phyloP scores from a whole-genome alignment of 495 filamentous ascomycete genomes.

The Apodospora peruviana region DNA sequence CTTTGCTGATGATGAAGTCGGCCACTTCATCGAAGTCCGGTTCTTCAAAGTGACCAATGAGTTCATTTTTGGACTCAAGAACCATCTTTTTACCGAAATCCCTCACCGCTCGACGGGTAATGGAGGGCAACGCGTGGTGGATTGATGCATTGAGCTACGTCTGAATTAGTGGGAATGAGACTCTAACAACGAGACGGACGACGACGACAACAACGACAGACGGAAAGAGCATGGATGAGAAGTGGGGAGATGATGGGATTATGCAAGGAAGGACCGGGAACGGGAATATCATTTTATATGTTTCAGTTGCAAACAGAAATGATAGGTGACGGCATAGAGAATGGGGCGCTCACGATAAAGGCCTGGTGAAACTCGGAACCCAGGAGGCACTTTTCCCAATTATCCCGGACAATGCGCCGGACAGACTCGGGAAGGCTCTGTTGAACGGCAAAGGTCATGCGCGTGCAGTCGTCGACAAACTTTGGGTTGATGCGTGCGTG shows the following conservation, averaged over 20 bases:
- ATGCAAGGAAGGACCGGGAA: background rate
- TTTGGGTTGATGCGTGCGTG: constrained; percentile 31
- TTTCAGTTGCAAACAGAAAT: background rate
- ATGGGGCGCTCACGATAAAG: constrained; percentile 38
- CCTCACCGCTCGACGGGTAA: constrained; percentile 34
- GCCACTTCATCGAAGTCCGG: constrained; percentile 35
- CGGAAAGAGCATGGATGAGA: background rate
- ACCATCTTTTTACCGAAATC: constrained; percentile 44
- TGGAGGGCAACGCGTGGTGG: constrained; percentile 31
- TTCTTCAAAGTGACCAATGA: constrained; percentile 29
- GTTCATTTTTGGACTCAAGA: constrained; percentile 30
- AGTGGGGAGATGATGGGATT: background rate
- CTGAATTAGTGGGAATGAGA: constrained; percentile 6
- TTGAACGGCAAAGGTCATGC: constrained; percentile 35
- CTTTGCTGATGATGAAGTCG: constrained; percentile 33
- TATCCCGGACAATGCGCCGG: constrained; percentile 37
- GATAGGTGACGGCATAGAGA: background rate
- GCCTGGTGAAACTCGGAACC: constrained; percentile 46
- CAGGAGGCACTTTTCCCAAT: constrained; percentile 46
- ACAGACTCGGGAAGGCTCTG: constrained; percentile 40
- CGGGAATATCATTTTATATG: no score
- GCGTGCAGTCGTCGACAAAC: constrained; percentile 36
- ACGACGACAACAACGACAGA: background rate
- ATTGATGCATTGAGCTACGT: constrained; percentile 42
- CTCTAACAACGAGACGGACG: no score